Evolutionary conservation across 78 protist genomes (phyloP), one percentile per base, ranked within the genome.

Genomic region (Dictyostelium discoideum): DNA sequence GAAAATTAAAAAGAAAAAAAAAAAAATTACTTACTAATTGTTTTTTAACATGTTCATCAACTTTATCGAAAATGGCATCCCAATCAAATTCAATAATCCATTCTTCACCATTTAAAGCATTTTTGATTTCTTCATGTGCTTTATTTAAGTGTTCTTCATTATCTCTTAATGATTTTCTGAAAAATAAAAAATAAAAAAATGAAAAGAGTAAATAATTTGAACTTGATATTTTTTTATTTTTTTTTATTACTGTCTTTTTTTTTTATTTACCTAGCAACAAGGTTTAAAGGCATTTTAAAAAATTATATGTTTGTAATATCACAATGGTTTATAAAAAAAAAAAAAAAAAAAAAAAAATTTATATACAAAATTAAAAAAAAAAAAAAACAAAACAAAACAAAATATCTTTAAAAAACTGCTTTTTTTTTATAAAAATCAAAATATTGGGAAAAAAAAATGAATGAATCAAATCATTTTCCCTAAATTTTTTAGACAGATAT

Each of bases 31-130:
- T 26, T 48, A 81, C 63, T 16, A 48, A 22, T 26, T 81, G 39
- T 81, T 81, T 78, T 48, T 81, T 63, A 9, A 32, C n/a, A 50
- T 44, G 20, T n/a, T 63, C 42, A 24, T 74, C 50, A 14, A 57
- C 13, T 84, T 80, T 88, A 26, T 63, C 85, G 54, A 67, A 80
- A 10, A 88, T 42, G 1, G 54, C 32, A 63, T 78, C 93, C 81
- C 81, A 88, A 48, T 88, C 93, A 65, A 88, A 57, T 44, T 88
- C 86, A 6, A 88, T 50, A 4, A 50, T 16, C 93, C 93, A 88
- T 32, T 88, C 93, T 7, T 29, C 87, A 67, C 93, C 93, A 69
- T 22, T n/a, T 5, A 80, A 32, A 16, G 79, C 1, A 13, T 7
- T 29, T 80, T 88, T 88, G 40, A 88, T 80, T 32, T 13, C 26